Evolutionary conservation across 1,284 basidiomycete genomes (phyloP), one percentile per base, ranked within the genome.

Genomic region (Cryptococcus jaspeensis): DNA sequence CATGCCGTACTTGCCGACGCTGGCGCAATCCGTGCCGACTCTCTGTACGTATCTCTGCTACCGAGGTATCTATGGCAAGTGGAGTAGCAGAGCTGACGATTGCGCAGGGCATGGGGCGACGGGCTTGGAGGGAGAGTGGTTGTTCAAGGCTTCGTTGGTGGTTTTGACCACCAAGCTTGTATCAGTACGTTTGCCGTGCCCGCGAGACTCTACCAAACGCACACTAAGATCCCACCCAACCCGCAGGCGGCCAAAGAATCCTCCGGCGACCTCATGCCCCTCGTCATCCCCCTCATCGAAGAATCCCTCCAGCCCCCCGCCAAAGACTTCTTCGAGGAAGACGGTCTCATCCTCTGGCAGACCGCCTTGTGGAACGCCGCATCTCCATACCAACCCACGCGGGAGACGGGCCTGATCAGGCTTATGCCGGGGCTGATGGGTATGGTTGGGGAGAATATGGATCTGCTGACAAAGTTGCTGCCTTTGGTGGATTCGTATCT

Each of bases 401-500:
- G 54, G 6, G 70, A 74, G 46, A 70, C 66, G 0, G 70, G 82
- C 25, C 81, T 93, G 13, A 77, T 87, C 36, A 84, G 87, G 36
- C 79, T 94, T 6, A 82, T 91, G 51, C 88, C 89, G 16, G 75
- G 83, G 20, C 82, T 85, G 3, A 73, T 92, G 13, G 63, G 76
- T 23, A 77, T 88, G 15, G 78, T 93, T 13, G 80, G 82, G 3
- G 81, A 81, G 35, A 90, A 94, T 70, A 77, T 91, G 59, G 91
- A 94, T 68, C 71, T 91, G 22, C 76, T 92, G 16, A 84, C 84
- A n/a, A 85, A 81, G 56, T 81, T 86, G 25, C 83, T 84, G 9
- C 77, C 78, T 51, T 82, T 94, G 39, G 68, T 90, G n/a, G 88
- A 92, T 70, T 89, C 89, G 1, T 94, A 93, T 73, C 78, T 90